Base-by-base conservation (phyloP, 179 eudicot genomes). In the Beta lomatogona region DNA sequence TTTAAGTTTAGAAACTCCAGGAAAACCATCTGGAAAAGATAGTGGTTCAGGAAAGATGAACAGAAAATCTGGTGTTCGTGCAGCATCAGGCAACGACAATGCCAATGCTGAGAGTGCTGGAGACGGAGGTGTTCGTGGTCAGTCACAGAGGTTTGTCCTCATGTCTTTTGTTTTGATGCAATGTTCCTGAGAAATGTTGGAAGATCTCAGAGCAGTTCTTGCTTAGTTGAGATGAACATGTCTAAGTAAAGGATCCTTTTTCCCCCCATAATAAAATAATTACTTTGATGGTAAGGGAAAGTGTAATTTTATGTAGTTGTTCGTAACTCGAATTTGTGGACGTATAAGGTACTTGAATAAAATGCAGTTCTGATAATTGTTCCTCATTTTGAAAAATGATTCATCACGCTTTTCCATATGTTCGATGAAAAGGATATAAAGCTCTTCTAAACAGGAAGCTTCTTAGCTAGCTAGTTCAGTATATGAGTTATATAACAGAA, bases 21-120 rank as follows among this genome's bases (percentile, higher is more conserved):
- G 88, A 70, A 91, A 87, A 87, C 89, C 98, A 83, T 87, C 93
- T 11, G 98, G 89, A 54, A 90, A 89, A 80, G 95, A 92, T 69
- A 87, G 81, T 84, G 87, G 98, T 64, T 88, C 91, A 73, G 83
- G 83, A 80, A 93, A 91, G 86, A 89, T 89, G 86, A 77, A 86
- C 82, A 95, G 90, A 84, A 94, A 91, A 80, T 81, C 89, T 79
- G 91, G 91, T 82, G 94, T 87, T 73, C 90, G 83, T 75, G 88
- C 88, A 21, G 85, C 88, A 85, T 89, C 92, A 28, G 98, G 95
- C 83, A 93, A 91, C 82, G 90, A 85, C 59, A 90, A 87, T 57
- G 84, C 85, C 54, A 48, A 46, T 50, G 75, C 58, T 66, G 92
- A 88, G 77, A 87, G 88, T 79, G 88, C 86, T 82, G 90, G 88